Base-by-base conservation (phyloP, 768 basidiomycete genomes). In the Solioccasus polychromus region DNA sequence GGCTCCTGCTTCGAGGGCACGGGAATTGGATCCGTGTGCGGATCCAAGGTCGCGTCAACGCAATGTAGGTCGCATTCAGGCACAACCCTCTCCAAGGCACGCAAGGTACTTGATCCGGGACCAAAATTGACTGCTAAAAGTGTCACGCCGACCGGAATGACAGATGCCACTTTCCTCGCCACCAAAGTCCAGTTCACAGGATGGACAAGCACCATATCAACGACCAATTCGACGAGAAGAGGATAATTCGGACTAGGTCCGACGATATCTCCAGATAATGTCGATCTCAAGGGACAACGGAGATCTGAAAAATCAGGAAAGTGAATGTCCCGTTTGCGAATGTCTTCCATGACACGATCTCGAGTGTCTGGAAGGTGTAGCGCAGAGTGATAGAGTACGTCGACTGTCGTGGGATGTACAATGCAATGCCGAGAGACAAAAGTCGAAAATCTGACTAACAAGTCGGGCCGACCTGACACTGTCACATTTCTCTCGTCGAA, bases 401-500 rank as follows among this genome's bases (percentile, higher is more conserved):
- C 67, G 31, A 83, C 58, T 2, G 69, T 68, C 1, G 77, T 77
- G 37, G 71, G 60, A 47, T 73, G 74, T 0, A 74, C 61, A 2
- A 64, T 51, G 18, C 68, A 67, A 17, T 55, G 58, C 3, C 63
- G 51, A 18, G 71, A 67, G 32, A 78, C 51, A 7, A 54, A 64
- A 14, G 53, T 51, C 7, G 70, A 63, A 57, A 83, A 82, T 20
- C 58, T 57, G 7, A 63, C 56, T 24, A 85, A 62, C 36, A 71
- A 42, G 48, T 78, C 73, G 3, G 82, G 82, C 39, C 67, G 72
- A 19, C 82, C 83, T 3, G 82, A 84, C 39, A 83, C 63, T 10
- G 82, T 82, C 43, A 80, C 64, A 44, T 70, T 74, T 10, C 52
- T 61, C 42, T 71, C 66, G 47, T 74, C 73, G 39, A 77, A 66